Evolutionary conservation across 192 early-diverging fungal species (phyloP), one percentile per base, ranked within the genome.

Genomic region (Jimgerdemannia lactiflua): DNA sequence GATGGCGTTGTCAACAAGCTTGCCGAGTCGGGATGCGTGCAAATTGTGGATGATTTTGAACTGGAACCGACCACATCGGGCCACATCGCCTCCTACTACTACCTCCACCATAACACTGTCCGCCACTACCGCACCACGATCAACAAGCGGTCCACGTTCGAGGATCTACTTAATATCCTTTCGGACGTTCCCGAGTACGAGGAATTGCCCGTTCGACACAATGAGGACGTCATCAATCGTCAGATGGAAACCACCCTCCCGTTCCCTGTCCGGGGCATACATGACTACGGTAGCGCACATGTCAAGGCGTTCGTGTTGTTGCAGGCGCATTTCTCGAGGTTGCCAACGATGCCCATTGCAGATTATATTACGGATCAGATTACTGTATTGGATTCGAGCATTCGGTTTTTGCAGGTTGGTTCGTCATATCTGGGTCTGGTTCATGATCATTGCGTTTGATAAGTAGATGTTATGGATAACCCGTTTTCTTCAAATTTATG

Each of bases 341-440:
- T 91, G 42, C 49, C 49, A 59, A 82, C 85, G 29, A 79, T 99
- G 39, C 95, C 97, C 0, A 92, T 91, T 71, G 84, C 94, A 63
- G 98, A 99, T 86, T 98, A 95, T 81, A 83, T 88, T 39, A 98
- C 97, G 0, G 98, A 99, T 82, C 93, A 91, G 4, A 89, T 92
- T 3, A 92, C 94, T 2, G 95, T 99, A 7, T 81, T 99, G 40
- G 97, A 98, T 79, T 94, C 95, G 73, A 86, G 93, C 42, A 92
- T 98, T 65, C 96, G 97, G 75, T 90, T 99, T 41, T 81, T 94
- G 75, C 92, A 95, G 79, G 85, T 82, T 70, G 42, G 74, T 67
- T 72, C 1, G 17, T n/a, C 72, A 18, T 14, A 29, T 1, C 29
- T 29, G 29, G 29, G 29, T 29, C 29, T 29, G 29, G 29, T 29